Evolutionary conservation across 2,329 filamentous ascomycete species (phyloP).

Genomic region (Rutstroemia sp.): DNA sequence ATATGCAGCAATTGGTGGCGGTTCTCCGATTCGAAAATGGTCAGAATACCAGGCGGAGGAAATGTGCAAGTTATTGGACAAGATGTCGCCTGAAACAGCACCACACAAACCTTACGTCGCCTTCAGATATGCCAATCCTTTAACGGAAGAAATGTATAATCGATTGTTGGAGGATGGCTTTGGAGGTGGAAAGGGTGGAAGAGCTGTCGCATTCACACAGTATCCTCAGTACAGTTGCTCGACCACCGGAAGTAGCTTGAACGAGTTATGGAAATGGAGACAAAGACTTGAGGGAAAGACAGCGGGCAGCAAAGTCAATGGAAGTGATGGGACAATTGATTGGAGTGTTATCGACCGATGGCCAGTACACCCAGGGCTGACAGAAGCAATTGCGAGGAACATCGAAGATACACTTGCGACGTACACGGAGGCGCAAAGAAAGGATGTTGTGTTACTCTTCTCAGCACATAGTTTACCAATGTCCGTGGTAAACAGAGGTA

Average conservation of each 20-base stretch:
- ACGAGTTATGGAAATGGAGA: constrained; percentile 97
- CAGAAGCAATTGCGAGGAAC: constrained; percentile 87
- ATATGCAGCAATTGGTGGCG: constrained; percentile 89
- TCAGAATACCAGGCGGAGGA: constrained; percentile 88
- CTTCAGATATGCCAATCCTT: constrained; percentile 86
- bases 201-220: constrained; percentile 94
- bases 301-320: constrained; percentile 25
- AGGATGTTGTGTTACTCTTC: constrained; percentile 80
- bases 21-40: constrained; percentile 98
- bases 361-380: constrained; percentile 83
- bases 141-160: constrained; percentile 92
- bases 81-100: constrained; percentile 83
- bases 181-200: constrained; percentile 78
- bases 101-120: constrained; percentile 97
- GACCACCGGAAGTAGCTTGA: constrained; percentile 90
- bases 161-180: constrained; percentile 82
- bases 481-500: constrained; percentile 90
- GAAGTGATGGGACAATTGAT: constrained; percentile 63
- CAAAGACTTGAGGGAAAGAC: constrained; percentile 77
- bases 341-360: constrained; percentile 99
- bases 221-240: constrained; percentile 98
- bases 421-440: constrained; percentile 74
- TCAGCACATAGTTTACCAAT: constrained; percentile 95
- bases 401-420: constrained; percentile 78
- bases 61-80: constrained; percentile 96